Evolutionary conservation across 805 yeast genomes (phyloP).

Genomic region (Candida pseudofarinosa): DNA sequence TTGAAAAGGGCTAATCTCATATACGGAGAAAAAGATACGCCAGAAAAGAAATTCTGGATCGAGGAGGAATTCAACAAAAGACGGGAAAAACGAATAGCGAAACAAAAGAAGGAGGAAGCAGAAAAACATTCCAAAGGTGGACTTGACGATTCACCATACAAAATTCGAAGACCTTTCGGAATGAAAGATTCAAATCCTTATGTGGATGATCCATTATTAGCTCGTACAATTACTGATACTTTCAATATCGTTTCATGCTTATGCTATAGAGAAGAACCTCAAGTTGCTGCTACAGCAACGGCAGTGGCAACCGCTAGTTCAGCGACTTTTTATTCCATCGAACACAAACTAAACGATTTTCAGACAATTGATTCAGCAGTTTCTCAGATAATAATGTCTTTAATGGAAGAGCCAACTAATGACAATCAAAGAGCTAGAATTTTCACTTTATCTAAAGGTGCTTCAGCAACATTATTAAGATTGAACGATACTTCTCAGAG

Average conservation of each 20-base stretch:
- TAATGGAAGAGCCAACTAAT: constrained; percentile 18
- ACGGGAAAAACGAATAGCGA: constrained; percentile 53
- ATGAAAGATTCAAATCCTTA: constrained; percentile 17
- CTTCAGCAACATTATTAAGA: constrained; percentile 1
- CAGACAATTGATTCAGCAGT: constrained; percentile 22
- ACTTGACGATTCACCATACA: constrained; percentile 6
- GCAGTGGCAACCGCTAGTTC: constrained; percentile 35
- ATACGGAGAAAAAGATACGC: constrained; percentile 59
- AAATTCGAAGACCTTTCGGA: constrained; percentile 10
- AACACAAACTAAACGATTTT: constrained; percentile 15
- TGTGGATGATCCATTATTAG: constrained; percentile 21
- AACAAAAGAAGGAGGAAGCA: constrained; percentile 32
- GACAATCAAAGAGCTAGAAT: constrained; percentile 22
- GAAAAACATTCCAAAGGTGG: constrained; percentile 12
- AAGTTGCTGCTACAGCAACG: constrained; percentile 30
- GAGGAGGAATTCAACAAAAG: constrained; percentile 67
- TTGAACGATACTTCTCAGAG: neutral
- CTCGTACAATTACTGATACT: constrained; percentile 26
- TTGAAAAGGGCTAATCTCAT: constrained; percentile 63
- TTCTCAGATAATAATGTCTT: constrained; percentile 16
- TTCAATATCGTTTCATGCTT: constrained; percentile 34
- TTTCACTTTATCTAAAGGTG: constrained; percentile 19
- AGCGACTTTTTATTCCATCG: constrained; percentile 32
- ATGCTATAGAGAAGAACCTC: constrained; percentile 29
- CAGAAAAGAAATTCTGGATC: constrained; percentile 61